Conservation (phyloP, 306 rosid genomes). For the Luffa acutangula region DNA sequence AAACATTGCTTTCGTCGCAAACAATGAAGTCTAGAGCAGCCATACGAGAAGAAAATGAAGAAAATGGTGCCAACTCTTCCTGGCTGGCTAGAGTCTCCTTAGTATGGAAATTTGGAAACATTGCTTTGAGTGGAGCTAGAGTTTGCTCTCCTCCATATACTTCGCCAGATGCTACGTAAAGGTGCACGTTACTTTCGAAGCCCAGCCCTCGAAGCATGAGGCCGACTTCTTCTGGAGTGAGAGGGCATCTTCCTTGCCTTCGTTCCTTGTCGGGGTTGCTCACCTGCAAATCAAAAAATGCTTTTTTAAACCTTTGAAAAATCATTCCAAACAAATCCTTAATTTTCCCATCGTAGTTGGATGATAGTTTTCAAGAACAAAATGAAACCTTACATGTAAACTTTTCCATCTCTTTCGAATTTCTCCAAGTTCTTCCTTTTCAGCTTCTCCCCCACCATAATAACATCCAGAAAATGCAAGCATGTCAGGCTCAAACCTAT, state of each 20-base stretch:
- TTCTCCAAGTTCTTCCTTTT: conserved; percentile 56
- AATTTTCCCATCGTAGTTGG: not conserved
- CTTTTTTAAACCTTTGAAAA: no score
- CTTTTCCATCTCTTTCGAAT: conserved; percentile 78
- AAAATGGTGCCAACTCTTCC: conserved; percentile 65
- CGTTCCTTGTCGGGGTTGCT: conserved; percentile 71
- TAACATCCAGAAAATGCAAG: conserved; percentile 94
- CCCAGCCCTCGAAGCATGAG: conserved; percentile 84
- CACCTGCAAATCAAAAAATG: conserved; percentile 22
- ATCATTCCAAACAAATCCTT: no score
- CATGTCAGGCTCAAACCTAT: conserved; percentile 92
- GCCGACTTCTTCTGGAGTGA: conserved; percentile 94
- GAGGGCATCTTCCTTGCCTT: conserved; percentile 87
- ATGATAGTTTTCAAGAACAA: not conserved
- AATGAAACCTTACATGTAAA: conserved; percentile 49
- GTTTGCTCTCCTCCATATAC: conserved; percentile 75
- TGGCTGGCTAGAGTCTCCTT: conserved; percentile 60
- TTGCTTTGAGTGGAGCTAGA: conserved; percentile 61
- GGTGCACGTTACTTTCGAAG: conserved; percentile 52
- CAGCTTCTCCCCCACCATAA: conserved; percentile 93
- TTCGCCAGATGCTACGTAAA: conserved; percentile 94
- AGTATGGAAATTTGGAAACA: conserved; percentile 70
- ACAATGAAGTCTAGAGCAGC: conserved; percentile 83
- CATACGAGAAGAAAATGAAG: conserved; percentile 83
- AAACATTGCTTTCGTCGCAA: conserved; percentile 75